Percentiles rank a stretch among this genome's conserved stretches.
These are phyloP conservation scores for Diplodia mutila DNA, from an alignment of 2,329 filamentous ascomycete genomes.

Conservation along the genomic window DNA sequence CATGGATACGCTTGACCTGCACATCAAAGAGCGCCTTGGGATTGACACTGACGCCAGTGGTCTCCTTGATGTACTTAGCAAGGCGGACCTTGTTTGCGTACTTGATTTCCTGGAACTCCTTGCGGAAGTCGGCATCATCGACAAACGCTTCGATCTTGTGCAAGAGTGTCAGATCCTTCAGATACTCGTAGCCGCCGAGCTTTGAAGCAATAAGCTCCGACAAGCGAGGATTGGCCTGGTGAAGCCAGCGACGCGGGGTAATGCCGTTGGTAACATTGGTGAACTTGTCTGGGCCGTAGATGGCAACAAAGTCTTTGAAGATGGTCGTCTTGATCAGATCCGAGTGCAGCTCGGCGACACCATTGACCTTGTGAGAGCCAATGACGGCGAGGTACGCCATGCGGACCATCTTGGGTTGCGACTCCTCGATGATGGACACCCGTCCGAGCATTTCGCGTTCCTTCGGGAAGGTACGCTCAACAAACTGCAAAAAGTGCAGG, in stretches of 20 bases:
- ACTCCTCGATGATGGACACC: slow-evolving; percentile 98
- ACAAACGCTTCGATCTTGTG: slow-evolving; percentile 83
- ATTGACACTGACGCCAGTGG: slow-evolving; percentile 80
- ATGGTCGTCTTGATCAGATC: slow-evolving; percentile 99
- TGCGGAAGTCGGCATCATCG: slow-evolving; percentile 87
- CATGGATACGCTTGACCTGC: slow-evolving; percentile 98
- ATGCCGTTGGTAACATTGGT: slow-evolving; percentile 99
- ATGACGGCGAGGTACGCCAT: slow-evolving; percentile 97
- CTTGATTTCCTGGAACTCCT: slow-evolving; percentile 96
- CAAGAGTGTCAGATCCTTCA: slow-evolving; percentile 86
- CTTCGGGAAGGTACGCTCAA: slow-evolving; percentile 88
- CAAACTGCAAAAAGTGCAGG: slow-evolving; percentile 84
- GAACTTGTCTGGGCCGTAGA: slow-evolving; percentile 96
- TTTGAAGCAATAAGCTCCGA: slow-evolving; percentile 93
- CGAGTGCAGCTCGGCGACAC: slow-evolving; percentile 95
- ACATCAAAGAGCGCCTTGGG: slow-evolving; percentile 90
- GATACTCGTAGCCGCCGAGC: slow-evolving; percentile 77
- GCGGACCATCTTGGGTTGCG: slow-evolving; percentile 94
- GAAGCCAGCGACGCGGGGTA: slow-evolving; percentile 92
- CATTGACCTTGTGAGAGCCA: slow-evolving; percentile 98
- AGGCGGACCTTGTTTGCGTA: slow-evolving; percentile 92
- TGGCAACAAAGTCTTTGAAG: slow-evolving; percentile 96
- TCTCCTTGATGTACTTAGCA: slow-evolving; percentile 85
- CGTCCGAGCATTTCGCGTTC: slow-evolving; percentile 82
- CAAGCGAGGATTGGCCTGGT: slow-evolving; percentile 92